Conservation (phyloP, 306 rosid species). For the Gastrolobium villosum region DNA sequence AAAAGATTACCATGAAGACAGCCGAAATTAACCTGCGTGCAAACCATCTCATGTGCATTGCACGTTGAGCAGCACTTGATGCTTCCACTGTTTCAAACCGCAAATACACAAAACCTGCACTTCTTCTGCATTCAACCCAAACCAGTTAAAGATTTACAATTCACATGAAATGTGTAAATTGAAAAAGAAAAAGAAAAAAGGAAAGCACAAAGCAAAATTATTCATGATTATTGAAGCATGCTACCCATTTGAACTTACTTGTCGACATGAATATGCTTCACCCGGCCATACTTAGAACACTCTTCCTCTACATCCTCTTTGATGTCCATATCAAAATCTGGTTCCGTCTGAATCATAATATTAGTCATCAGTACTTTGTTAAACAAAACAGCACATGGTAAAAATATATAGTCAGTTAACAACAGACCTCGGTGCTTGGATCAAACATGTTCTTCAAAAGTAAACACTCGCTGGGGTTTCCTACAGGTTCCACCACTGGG, state of each 20-base stretch:
- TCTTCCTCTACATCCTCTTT: slow-evolving; percentile 97
- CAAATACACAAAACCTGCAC: slow-evolving; percentile 93
- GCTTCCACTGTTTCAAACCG: slow-evolving; percentile 87
- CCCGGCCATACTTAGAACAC: slow-evolving; percentile 92
- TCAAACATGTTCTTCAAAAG: slow-evolving; percentile 96
- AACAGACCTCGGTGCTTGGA: slow-evolving; percentile 87
- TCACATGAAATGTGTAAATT: not conserved
- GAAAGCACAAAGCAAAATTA: not conserved
- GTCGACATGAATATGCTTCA: slow-evolving; percentile 94
- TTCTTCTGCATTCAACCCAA: slow-evolving; percentile 63
- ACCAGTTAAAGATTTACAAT: slow-evolving; percentile 25
- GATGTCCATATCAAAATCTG: slow-evolving; percentile 90
- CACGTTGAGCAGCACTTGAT: slow-evolving; percentile 82
- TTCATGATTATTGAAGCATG: slow-evolving; percentile 7
- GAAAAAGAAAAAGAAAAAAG: not conserved
- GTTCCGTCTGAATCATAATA: slow-evolving; percentile 72
- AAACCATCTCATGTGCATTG: slow-evolving; percentile 98
- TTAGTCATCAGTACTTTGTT: slow-evolving; percentile 31
- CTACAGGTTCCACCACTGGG: slow-evolving; percentile 70
- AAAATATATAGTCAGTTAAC: slow-evolving; percentile 28
- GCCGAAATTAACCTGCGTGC: slow-evolving; percentile 92
- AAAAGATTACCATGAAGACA: slow-evolving; percentile 76
- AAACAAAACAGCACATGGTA: slow-evolving; percentile 30
- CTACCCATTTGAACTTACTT: slow-evolving; percentile 67
- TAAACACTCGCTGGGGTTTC: slow-evolving; percentile 91